These are phyloP conservation scores for Chlorella sp. DNA, from an alignment of 139 green algal genomes.

Conservation along the genomic window DNA sequence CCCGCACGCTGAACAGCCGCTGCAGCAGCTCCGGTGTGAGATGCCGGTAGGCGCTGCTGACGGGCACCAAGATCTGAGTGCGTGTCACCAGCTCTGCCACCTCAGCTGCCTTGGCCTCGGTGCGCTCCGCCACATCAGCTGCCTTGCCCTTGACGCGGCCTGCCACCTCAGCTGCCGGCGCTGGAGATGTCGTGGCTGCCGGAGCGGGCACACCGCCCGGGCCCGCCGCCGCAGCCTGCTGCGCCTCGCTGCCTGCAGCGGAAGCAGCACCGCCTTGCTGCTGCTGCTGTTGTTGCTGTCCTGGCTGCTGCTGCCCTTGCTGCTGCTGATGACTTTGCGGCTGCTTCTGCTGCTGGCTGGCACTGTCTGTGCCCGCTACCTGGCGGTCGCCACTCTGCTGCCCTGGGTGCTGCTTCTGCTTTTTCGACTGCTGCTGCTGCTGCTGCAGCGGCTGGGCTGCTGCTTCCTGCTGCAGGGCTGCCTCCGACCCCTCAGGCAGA, in stretches of 20 bases:
- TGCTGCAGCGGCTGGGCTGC: background rate
- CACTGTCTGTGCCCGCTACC: background rate
- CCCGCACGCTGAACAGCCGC: slow-evolving; percentile 35
- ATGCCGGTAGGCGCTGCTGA: slow-evolving; percentile 37
- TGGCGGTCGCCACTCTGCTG: background rate
- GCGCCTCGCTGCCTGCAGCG: background rate
- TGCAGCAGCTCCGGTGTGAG: slow-evolving; percentile 45
- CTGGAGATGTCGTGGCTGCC: background rate
- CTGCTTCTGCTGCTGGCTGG: background rate
- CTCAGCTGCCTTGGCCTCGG: no score
- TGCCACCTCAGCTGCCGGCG: background rate
- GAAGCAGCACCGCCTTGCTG: background rate
- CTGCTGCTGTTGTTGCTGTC: background rate
- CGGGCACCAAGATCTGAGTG: slow-evolving; percentile 44
- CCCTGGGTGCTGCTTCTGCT: background rate
- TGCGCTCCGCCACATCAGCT: no score
- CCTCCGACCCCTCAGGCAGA: slow-evolving; percentile 13
- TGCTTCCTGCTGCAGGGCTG: slow-evolving; percentile 11
- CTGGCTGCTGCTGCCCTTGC: background rate
- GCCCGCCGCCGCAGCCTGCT: background rate
- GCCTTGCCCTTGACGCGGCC: no score
- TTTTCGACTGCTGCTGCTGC: background rate
- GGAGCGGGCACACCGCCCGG: background rate
- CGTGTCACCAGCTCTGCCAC: background rate
- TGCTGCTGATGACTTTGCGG: background rate